A percentile compares a stretch with the other conserved stretches of the same genome.
phyloP scores from a whole-genome alignment of 768 basidiomycete species.

The Trichaptum fuscoviolaceum region DNA sequence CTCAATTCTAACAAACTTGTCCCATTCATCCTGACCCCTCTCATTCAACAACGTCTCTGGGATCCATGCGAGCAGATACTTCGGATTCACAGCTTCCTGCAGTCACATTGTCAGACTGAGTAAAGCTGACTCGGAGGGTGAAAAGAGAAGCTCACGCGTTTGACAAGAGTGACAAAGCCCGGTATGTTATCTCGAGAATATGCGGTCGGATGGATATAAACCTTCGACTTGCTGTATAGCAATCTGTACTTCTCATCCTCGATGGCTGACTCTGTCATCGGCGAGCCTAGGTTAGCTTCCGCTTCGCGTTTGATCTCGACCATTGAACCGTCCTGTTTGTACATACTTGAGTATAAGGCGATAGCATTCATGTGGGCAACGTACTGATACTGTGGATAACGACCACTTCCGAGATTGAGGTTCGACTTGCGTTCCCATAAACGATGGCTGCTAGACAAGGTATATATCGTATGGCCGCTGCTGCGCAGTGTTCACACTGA shows the following conservation, averaged over 20 bases:
- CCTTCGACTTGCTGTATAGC: constrained; percentile 88
- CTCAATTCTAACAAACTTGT: constrained; percentile 85
- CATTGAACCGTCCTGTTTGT: constrained; percentile 50
- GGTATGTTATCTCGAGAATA: constrained; percentile 91
- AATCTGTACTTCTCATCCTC: constrained; percentile 66
- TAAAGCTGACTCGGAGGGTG: constrained; percentile 13
- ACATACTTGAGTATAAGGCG: background rate
- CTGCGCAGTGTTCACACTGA: background rate
- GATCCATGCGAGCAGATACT: constrained; percentile 87
- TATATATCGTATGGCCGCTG: background rate
- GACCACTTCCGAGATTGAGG: background rate
- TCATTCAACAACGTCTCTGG: constrained; percentile 82
- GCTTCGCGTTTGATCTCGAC: constrained; percentile 63
- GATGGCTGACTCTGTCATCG: constrained; percentile 20
- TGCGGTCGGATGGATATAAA: constrained; percentile 91
- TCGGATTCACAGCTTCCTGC: constrained; percentile 71
- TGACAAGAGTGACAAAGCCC: constrained; percentile 89
- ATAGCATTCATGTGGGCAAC: background rate
- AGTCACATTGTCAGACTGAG: constrained; percentile 7
- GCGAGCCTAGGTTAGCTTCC: constrained; percentile 20
- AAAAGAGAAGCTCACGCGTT: constrained; percentile 52
- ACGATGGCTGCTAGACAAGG: background rate
- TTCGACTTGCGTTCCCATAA: background rate
- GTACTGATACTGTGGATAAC: background rate
- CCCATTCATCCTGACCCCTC: constrained; percentile 79